Percentiles rank a stretch among this genome's conserved stretches.
Conservation (phyloP, 2,329 filamentous ascomycete genomes). For the Neonectria faginata region DNA sequence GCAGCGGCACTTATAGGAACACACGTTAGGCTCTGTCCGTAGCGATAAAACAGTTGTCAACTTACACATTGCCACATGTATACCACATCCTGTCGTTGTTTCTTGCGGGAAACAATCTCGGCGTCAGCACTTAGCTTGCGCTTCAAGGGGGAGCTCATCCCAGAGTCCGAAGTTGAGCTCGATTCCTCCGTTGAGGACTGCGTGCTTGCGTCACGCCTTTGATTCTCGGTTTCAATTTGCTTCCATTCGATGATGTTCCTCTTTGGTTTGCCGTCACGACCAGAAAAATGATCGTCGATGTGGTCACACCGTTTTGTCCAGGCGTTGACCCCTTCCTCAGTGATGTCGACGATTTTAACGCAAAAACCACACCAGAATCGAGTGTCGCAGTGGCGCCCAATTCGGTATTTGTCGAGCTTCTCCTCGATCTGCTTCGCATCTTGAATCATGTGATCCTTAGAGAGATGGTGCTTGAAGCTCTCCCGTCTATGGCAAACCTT, state of each 20-base stretch:
- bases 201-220: constrained; percentile 5
- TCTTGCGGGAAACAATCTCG: constrained; percentile 25
- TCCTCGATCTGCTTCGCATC: constrained; percentile 51
- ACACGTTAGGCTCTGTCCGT: constrained; percentile 19
- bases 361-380: constrained; percentile 94
- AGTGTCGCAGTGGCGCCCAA: constrained; percentile 72
- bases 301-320: constrained; percentile 74
- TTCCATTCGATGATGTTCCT: constrained; percentile 69
- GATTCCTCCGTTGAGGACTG: constrained; percentile 19
- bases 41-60: background rate
- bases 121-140: constrained; percentile 16
- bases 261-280: constrained; percentile 54
- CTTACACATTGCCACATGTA: constrained; percentile 51
- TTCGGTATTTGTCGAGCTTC: constrained; percentile 65
- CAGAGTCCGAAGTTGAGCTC: constrained; percentile 19
- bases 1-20: constrained; percentile 39
- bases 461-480: constrained; percentile 72
- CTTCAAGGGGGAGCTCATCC: constrained; percentile 13
- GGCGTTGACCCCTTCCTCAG: constrained; percentile 55
- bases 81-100: constrained; percentile 27
- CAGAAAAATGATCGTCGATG: constrained; percentile 78
- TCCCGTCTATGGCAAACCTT: constrained; percentile 69
- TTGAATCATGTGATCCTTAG: constrained; percentile 58
- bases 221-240: constrained; percentile 47
- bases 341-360: constrained; percentile 63